Conservation (phyloP, 108 stramenopile genomes). For the Conticribra weissflogii region DNA sequence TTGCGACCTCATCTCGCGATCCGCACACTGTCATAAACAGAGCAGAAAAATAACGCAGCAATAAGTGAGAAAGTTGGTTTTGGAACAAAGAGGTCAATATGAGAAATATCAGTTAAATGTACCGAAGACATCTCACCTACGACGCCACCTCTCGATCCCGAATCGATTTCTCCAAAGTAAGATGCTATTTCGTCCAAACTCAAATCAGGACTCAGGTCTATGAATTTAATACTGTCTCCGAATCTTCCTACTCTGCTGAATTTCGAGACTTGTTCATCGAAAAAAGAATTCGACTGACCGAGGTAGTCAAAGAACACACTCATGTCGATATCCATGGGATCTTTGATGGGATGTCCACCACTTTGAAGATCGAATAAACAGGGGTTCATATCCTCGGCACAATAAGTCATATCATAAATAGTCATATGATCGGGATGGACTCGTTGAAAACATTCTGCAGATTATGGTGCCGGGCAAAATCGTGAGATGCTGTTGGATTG, state of each 20-base stretch:
- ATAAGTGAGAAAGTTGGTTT: too few species aligned
- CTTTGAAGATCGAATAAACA: slow-evolving; percentile 34
- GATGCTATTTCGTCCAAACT: slow-evolving; percentile 42
- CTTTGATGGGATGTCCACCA: slow-evolving; percentile 47
- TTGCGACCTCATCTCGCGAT: slow-evolving; percentile 63
- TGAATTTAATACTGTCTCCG: slow-evolving; percentile 36
- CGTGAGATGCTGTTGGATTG: too few species aligned
- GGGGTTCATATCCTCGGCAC: slow-evolving; percentile 28
- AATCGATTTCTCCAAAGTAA: slow-evolving; percentile 31
- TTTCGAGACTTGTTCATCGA: slow-evolving; percentile 23
- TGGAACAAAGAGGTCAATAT: too few species aligned
- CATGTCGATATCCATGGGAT: slow-evolving; percentile 34
- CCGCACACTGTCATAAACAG: too few species aligned
- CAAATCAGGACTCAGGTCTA: slow-evolving; percentile 41
- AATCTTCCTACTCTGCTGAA: slow-evolving; percentile 39
- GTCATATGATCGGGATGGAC: slow-evolving; percentile 50
- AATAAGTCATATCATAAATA: slow-evolving; percentile 46
- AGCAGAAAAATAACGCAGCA: too few species aligned
- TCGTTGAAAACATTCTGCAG: slow-evolving; percentile 21
- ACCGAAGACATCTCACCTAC: too few species aligned
- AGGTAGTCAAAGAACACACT: slow-evolving; percentile 25
- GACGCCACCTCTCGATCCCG: slow-evolving; percentile 10
- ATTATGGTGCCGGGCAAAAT: too few species aligned
- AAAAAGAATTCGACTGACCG: slow-evolving; percentile 33
- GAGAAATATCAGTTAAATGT: too few species aligned